Conservation (phyloP, 495 filamentous ascomycete genomes). For the Tuber borchii region DNA sequence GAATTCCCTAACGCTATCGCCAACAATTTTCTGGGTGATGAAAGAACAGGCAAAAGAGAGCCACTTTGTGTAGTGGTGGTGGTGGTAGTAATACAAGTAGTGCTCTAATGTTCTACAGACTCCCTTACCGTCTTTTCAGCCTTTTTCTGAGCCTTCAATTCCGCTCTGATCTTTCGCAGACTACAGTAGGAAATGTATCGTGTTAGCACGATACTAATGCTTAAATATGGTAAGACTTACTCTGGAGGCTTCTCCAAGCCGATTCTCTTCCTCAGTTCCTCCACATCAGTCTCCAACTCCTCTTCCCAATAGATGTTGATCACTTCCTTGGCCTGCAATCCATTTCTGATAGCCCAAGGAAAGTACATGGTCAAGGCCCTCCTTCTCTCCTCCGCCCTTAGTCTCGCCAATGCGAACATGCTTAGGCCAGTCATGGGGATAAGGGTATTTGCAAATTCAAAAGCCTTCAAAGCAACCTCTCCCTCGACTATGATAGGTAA, state of each 20-base stretch:
- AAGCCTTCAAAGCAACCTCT: conserved; percentile 88
- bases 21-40: background rate
- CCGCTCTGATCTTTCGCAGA: conserved; percentile 69
- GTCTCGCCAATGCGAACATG: conserved; percentile 59
- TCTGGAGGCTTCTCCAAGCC: conserved; percentile 86
- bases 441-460: conserved; percentile 90
- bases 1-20: background rate
- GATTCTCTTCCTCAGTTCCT: conserved; percentile 62
- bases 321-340: conserved; percentile 66
- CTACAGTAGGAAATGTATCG: conserved; percentile 1
- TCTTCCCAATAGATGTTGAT: conserved; percentile 99
- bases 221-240: conserved; percentile 13
- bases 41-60: background rate
- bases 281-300: conserved; percentile 77
- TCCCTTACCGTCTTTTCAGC: conserved; percentile 51
- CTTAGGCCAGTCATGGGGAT: conserved; percentile 91
- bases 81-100: background rate
- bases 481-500: conserved; percentile 88
- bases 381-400: conserved; percentile 68
- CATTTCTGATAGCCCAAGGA: conserved; percentile 87
- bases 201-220: conserved; percentile 1
- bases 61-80: background rate
- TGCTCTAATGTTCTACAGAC: background rate
- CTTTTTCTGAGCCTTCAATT: conserved; percentile 62
- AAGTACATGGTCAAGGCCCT: conserved; percentile 69